These are phyloP conservation scores for Mucor saturninus DNA, from an alignment of 371 early-diverging fungal genomes.

Conservation along the genomic window DNA sequence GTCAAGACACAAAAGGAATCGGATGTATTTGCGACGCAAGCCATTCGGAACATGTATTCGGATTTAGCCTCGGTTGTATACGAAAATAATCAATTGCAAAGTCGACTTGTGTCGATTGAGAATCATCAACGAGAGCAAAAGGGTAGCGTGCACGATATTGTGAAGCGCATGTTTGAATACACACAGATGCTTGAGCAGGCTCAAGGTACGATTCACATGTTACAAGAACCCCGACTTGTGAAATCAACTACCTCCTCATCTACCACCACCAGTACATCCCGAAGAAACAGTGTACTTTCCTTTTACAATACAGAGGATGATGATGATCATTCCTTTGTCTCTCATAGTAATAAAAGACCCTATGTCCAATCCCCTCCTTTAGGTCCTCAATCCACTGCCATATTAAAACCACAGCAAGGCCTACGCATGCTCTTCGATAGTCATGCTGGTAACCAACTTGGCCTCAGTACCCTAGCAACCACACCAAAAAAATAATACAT, in stretches of 20 bases:
- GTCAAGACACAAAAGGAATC: conserved; percentile 60
- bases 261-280: conserved; percentile 4
- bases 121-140: conserved; percentile 53
- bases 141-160: conserved; percentile 56
- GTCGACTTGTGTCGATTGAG: conserved; percentile 54
- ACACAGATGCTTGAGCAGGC: conserved; percentile 62
- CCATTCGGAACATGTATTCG: conserved; percentile 60
- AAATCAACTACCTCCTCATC: conserved; percentile 12
- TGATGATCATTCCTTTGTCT: conserved; percentile 7
- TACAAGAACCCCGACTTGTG: conserved; percentile 30
- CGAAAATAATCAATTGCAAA: conserved; percentile 55
- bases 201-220: conserved; percentile 57
- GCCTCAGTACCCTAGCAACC: conserved; percentile 23
- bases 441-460: conserved; percentile 11
- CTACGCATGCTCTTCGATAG: conserved; percentile 24
- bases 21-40: conserved; percentile 58
- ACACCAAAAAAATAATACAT: conserved; percentile 6
- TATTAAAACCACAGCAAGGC: conserved; percentile 23
- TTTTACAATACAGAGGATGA: conserved; percentile 13
- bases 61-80: conserved; percentile 60
- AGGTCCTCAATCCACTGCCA: conserved; percentile 16
- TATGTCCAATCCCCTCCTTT: conserved; percentile 28
- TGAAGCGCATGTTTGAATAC: conserved; percentile 58
- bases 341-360: conserved; percentile 4
- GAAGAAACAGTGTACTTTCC: conserved; percentile 16